phyloP scores from a whole-genome alignment of 345 rosid genomes.

The Syzygium aromaticum region DNA sequence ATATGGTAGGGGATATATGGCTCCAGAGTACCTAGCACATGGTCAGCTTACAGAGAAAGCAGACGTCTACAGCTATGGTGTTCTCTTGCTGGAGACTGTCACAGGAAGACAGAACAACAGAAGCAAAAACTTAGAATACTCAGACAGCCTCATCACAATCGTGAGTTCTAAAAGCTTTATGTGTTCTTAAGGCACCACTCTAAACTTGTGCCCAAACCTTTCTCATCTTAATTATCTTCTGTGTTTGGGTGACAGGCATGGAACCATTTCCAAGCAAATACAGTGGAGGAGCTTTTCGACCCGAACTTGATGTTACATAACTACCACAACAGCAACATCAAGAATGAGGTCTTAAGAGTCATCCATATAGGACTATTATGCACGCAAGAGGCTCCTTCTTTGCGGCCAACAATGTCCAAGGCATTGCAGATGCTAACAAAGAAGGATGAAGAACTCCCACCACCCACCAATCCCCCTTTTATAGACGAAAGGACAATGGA shows the following conservation, averaged over 20 bases:
- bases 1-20: conserved; percentile 72
- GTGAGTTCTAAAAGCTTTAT: conserved; percentile 30
- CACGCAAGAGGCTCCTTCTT: conserved; percentile 61
- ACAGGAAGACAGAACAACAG: conserved; percentile 76
- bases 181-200: neutral
- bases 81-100: conserved; percentile 70
- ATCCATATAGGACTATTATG: conserved; percentile 76
- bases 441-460: conserved; percentile 54
- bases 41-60: conserved; percentile 93
- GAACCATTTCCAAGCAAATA: conserved; percentile 67
- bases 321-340: conserved; percentile 27
- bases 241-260: conserved; percentile 39
- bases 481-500: conserved; percentile 81
- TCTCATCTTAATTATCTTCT: neutral
- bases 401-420: conserved; percentile 77
- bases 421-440: conserved; percentile 62
- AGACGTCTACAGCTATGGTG: conserved; percentile 87
- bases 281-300: conserved; percentile 60
- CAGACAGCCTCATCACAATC: conserved; percentile 68
- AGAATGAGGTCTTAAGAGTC: conserved; percentile 50
- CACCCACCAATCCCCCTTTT: conserved; percentile 78
- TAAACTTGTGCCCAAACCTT: neutral
- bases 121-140: conserved; percentile 58
- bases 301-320: conserved; percentile 45
- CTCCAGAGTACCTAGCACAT: conserved; percentile 86